Evolutionary conservation across 1,284 basidiomycete species (phyloP).

Genomic region (Sutorius eximius): DNA sequence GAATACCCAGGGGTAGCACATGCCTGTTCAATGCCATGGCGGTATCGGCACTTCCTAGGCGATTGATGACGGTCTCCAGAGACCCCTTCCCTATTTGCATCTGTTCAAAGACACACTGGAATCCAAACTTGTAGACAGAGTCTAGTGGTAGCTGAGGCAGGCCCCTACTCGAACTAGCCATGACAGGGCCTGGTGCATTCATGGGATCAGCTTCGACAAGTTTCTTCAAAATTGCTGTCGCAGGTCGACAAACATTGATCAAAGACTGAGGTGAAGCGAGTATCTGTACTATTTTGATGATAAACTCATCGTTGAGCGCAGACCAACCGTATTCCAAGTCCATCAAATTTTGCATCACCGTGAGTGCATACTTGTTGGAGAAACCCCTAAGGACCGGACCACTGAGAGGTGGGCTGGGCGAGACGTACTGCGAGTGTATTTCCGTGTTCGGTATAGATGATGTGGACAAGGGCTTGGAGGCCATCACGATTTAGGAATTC

Average conservation of each 20-base stretch:
- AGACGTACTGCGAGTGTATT: slow-evolving; percentile 80
- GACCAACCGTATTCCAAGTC: slow-evolving; percentile 83
- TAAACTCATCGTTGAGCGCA: slow-evolving; percentile 68
- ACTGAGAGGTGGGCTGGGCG: slow-evolving; percentile 13
- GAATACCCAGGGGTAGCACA: slow-evolving; percentile 21
- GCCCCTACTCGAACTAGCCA: slow-evolving; percentile 60
- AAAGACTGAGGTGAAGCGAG: slow-evolving; percentile 73
- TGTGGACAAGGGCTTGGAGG: slow-evolving; percentile 69
- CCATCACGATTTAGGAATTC: slow-evolving; percentile 85
- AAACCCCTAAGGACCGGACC: slow-evolving; percentile 7
- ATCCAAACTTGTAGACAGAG: slow-evolving; percentile 79
- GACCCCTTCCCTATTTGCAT: slow-evolving; percentile 69
- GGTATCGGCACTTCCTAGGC: slow-evolving; percentile 80
- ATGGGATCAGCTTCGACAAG: slow-evolving; percentile 80
- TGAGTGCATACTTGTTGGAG: slow-evolving; percentile 68
- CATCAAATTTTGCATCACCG: slow-evolving; percentile 85
- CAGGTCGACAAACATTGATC: slow-evolving; percentile 96
- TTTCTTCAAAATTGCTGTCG: slow-evolving; percentile 89
- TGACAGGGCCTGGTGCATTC: slow-evolving; percentile 55
- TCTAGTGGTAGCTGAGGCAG: slow-evolving; percentile 54
- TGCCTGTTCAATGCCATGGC: slow-evolving; percentile 84
- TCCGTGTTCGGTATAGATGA: slow-evolving; percentile 70
- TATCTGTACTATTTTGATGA: slow-evolving; percentile 78
- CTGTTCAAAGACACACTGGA: slow-evolving; percentile 78
- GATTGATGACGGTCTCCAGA: slow-evolving; percentile 75